These are phyloP conservation scores for Copromyces sp. DNA, from an alignment of 495 filamentous ascomycete species.

Conservation along the genomic window DNA sequence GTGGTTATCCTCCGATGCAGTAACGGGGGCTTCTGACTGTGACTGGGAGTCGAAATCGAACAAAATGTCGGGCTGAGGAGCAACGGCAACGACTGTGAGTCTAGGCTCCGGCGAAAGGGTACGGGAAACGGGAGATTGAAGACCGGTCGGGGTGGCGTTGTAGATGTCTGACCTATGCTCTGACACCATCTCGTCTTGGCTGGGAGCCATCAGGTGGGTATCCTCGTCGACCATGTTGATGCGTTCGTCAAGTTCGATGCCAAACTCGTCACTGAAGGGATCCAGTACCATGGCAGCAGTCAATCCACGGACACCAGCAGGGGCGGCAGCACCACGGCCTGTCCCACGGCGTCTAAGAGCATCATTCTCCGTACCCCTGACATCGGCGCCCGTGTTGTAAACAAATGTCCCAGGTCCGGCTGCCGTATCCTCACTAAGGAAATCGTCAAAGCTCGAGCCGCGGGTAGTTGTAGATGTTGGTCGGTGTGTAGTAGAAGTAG, in stretches of 20 bases:
- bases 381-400: conserved; percentile 38
- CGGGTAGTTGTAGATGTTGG: conserved; percentile 1
- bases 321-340: not conserved
- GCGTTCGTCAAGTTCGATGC: conserved; percentile 37
- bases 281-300: conserved; percentile 44
- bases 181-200: conserved; percentile 32
- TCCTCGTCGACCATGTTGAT: conserved; percentile 15
- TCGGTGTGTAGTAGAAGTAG: not conserved
- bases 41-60: conserved; percentile 22
- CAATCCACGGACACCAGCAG: conserved; percentile 39
- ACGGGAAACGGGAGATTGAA: conserved; percentile 10
- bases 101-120: conserved; percentile 13
- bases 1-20: conserved; percentile 3
- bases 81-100: conserved; percentile 3
- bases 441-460: conserved; percentile 44
- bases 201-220: conserved; percentile 25
- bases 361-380: conserved; percentile 23
- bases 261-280: conserved; percentile 50
- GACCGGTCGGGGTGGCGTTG: conserved; percentile 33
- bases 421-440: conserved; percentile 32
- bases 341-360: conserved; percentile 35
- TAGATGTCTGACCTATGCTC: conserved; percentile 37
- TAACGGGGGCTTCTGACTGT: conserved; percentile 1
- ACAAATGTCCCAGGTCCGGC: conserved; percentile 40
- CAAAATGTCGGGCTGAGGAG: conserved; percentile 11